Percentiles rank a stretch among this genome's conserved stretches.
Conservation (phyloP, 495 filamentous ascomycete genomes). For the Tuber microsphaerosporum region DNA sequence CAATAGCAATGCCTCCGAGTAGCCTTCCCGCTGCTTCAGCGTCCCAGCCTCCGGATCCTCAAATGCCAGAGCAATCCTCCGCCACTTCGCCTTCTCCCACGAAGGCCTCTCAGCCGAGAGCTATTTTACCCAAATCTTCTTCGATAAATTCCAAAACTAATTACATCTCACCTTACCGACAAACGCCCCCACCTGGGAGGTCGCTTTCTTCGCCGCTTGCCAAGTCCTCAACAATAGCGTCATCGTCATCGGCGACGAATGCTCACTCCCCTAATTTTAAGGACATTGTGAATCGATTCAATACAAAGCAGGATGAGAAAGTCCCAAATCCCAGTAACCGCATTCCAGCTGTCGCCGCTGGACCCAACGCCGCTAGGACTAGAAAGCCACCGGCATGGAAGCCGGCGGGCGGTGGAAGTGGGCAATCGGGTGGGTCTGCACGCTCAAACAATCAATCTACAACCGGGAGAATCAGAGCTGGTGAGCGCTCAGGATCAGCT, state of each 20-base stretch:
- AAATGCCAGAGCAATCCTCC: conserved; percentile 28
- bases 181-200: conserved; percentile 18
- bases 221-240: conserved; percentile 7
- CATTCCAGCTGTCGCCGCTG: conserved; percentile 35
- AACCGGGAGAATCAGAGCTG: conserved; percentile 19
- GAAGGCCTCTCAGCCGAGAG: conserved; percentile 15
- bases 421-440: conserved; percentile 18
- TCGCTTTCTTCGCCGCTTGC: conserved; percentile 36
- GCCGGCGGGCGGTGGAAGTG: conserved; percentile 26
- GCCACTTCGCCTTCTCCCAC: conserved; percentile 20
- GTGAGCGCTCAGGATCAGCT: conserved; percentile 26
- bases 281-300: conserved; percentile 57
- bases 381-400: conserved; percentile 39
- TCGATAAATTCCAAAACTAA: conserved; percentile 34
- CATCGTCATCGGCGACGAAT: conserved; percentile 18
- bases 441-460: conserved; percentile 10
- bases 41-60: conserved; percentile 27
- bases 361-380: conserved; percentile 23
- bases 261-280: conserved; percentile 51
- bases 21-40: conserved; percentile 31
- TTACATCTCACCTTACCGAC: conserved; percentile 41
- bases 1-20: conserved; percentile 39
- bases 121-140: conserved; percentile 36
- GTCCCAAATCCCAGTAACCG: conserved; percentile 45
- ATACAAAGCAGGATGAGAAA: conserved; percentile 52